Percentiles rank a stretch among this genome's conserved stretches.
Conservation (phyloP, 2,329 filamentous ascomycete genomes). For the Ophiostoma novo-ulmi region DNA sequence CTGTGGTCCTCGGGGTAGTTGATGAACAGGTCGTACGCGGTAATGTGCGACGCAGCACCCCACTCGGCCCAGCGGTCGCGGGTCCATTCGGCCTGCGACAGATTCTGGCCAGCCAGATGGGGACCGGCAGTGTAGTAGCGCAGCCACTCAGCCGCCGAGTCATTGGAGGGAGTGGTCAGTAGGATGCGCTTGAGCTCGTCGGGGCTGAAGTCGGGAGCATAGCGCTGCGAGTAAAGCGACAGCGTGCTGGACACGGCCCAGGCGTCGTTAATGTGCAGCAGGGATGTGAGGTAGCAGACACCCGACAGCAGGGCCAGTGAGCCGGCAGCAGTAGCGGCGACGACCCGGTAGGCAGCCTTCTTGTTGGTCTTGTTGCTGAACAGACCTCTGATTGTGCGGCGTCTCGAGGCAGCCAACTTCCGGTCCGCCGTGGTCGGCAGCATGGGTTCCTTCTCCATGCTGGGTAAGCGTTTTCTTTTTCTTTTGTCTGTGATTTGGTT, state of each 20-base stretch:
- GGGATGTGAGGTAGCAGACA: conserved; percentile 18
- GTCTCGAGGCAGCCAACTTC: conserved; percentile 18
- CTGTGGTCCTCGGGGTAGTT: conserved; percentile 71
- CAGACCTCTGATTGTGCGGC: not conserved
- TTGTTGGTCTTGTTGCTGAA: not conserved
- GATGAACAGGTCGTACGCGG: conserved; percentile 69
- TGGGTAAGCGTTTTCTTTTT: not conserved
- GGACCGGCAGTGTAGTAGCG: conserved; percentile 71
- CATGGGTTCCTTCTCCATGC: conserved; percentile 58
- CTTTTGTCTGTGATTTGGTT: not conserved
- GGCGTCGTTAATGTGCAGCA: conserved; percentile 7
- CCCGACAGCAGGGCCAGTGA: conserved; percentile 19
- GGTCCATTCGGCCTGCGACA: conserved; percentile 69
- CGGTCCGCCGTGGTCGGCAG: conserved; percentile 16
- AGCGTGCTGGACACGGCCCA: conserved; percentile 17
- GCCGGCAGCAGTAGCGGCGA: conserved; percentile 11
- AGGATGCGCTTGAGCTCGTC: conserved; percentile 51
- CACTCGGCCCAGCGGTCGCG: conserved; percentile 67
- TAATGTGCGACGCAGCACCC: conserved; percentile 59
- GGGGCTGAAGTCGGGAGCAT: conserved; percentile 30
- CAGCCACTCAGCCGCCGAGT: conserved; percentile 64
- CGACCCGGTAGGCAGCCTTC: not conserved
- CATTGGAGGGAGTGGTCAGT: conserved; percentile 52
- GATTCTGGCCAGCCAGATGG: conserved; percentile 72
- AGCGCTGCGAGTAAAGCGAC: conserved; percentile 20